Conservation (phyloP, 2,329 filamentous ascomycete genomes). For the Colletotrichum orchidophilum region DNA sequence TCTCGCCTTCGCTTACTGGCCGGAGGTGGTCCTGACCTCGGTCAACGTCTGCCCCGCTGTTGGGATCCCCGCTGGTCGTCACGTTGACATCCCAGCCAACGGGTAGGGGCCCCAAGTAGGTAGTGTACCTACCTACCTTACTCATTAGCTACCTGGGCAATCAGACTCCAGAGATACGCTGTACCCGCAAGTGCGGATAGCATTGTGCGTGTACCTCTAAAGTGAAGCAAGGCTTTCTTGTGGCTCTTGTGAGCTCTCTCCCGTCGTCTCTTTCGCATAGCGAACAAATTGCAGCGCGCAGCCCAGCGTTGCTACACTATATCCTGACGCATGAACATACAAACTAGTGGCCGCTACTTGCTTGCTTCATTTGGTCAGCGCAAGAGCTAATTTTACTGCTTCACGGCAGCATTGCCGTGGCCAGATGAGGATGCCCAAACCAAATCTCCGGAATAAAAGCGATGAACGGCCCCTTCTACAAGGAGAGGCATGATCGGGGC, state of each 20-base stretch:
- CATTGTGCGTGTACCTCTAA: constrained; percentile 1
- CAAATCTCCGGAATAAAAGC: constrained; percentile 31
- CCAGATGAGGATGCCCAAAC: constrained; percentile 11
- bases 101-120: constrained; percentile 5
- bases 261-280: neutral
- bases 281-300: neutral
- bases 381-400: constrained; percentile 10
- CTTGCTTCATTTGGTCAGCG: neutral
- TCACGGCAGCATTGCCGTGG: constrained; percentile 15
- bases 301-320: neutral
- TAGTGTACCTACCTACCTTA: neutral
- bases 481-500: constrained; percentile 27
- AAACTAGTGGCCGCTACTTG: neutral
- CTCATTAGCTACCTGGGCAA: neutral
- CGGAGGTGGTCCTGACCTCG: neutral
- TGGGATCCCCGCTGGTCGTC: constrained; percentile 27
- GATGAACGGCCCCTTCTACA: constrained; percentile 18
- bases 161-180: neutral
- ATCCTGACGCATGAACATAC: neutral
- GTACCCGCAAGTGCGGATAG: constrained; percentile 2
- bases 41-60: constrained; percentile 2
- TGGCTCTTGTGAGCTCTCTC: neutral
- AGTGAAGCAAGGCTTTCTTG: constrained; percentile 1
- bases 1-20: constrained; percentile 14
- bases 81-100: constrained; percentile 30